phyloP scores from a whole-genome alignment of 129 eudicot species.

The Chrysanthemum makinoi region DNA sequence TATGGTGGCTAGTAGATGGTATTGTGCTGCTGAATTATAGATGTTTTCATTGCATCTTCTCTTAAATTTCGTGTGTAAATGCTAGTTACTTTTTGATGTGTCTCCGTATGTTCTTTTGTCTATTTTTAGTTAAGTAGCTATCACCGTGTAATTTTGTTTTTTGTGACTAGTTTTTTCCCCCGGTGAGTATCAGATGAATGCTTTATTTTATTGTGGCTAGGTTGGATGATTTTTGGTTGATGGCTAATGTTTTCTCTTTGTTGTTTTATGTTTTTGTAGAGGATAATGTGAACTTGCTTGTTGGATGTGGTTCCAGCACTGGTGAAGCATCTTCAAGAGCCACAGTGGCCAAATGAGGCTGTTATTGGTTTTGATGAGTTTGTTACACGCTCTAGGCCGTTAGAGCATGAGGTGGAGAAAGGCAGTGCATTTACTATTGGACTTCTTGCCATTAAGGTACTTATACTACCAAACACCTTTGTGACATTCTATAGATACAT shows the following conservation, averaged over 20 bases:
- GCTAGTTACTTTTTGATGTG: neutral
- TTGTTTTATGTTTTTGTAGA: conserved; percentile 44
- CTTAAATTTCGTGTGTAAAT: neutral
- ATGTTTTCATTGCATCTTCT: neutral
- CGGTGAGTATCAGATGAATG: neutral
- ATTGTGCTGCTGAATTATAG: neutral
- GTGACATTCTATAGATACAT: neutral
- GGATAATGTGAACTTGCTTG: conserved; percentile 70
- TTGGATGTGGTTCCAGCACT: conserved; percentile 68
- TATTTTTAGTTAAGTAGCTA: neutral
- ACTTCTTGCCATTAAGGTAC: conserved; percentile 89
- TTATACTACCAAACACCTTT: neutral
- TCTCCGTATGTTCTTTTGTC: neutral
- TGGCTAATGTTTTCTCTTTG: conserved; percentile 20
- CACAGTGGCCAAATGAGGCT: conserved; percentile 34
- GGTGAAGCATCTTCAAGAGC: conserved; percentile 67
- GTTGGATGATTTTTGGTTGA: conserved; percentile 9
- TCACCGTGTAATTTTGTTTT: conserved; percentile 9
- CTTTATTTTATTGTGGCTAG: neutral
- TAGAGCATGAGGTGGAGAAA: conserved; percentile 89
- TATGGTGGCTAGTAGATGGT: neutral
- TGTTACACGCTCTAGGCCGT: conserved; percentile 33
- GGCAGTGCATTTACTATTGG: conserved; percentile 90
- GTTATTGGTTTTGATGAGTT: conserved; percentile 29
- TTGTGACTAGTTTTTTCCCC: neutral